Evolutionary conservation across 345 rosid species (phyloP).

Genomic region (Bruguiera sexangula): DNA sequence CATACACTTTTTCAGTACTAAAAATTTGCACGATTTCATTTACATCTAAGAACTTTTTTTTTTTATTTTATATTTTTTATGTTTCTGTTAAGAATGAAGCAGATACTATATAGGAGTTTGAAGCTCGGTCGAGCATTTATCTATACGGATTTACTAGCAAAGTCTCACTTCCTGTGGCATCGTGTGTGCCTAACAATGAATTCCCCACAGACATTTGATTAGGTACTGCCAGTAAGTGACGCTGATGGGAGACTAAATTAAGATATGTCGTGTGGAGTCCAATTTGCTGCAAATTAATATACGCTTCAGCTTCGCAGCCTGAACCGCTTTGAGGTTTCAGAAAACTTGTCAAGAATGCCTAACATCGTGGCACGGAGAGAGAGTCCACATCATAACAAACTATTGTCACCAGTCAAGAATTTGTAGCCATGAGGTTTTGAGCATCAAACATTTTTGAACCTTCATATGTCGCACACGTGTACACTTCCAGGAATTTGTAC

Average conservation of each 20-base stretch:
- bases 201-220: constrained; percentile 9
- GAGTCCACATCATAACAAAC: neutral
- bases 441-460: too few relatives aligned
- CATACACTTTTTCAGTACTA: too few relatives aligned
- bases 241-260: constrained; percentile 19
- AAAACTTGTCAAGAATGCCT: neutral
- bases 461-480: too few relatives aligned
- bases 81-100: too few relatives aligned
- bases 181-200: neutral
- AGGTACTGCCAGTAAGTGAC: constrained; percentile 24
- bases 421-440: too few relatives aligned
- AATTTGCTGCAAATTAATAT: neutral
- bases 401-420: neutral
- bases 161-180: neutral
- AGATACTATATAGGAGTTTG: too few relatives aligned
- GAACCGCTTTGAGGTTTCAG: neutral
- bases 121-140: too few relatives aligned
- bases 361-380: neutral
- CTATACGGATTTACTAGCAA: neutral
- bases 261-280: neutral
- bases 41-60: too few relatives aligned
- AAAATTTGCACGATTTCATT: too few relatives aligned
- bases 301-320: neutral
- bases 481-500: too few relatives aligned
- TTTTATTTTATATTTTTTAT: too few relatives aligned